Evolutionary conservation across 2,329 filamentous ascomycete genomes (phyloP).

Genomic region (Diaporthe helianthi): DNA sequence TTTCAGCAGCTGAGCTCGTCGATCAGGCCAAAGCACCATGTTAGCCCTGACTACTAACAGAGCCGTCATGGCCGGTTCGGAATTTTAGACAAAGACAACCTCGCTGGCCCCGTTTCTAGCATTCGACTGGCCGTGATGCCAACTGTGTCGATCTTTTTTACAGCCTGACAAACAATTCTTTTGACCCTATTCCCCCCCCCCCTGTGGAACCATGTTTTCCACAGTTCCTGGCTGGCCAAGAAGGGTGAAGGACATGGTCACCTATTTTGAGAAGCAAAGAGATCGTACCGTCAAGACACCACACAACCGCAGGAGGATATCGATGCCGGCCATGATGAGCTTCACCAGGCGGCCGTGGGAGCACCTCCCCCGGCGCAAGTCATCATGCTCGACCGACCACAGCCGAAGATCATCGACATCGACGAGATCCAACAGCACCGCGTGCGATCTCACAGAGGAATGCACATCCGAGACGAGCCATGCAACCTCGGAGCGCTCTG

Average conservation of each 20-base stretch:
- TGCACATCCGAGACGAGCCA: not conserved
- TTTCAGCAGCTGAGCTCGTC: not conserved
- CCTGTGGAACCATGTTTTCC: not conserved
- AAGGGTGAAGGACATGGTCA: constrained; percentile 14
- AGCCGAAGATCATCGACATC: not conserved
- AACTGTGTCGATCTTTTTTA: not conserved
- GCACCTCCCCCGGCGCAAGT: constrained; percentile 7
- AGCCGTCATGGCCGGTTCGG: not conserved
- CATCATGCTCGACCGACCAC: not conserved
- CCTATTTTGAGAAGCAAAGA: not conserved
- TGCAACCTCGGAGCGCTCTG: not conserved
- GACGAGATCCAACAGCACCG: not conserved
- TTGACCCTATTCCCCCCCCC: not conserved
- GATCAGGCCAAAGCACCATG: not conserved
- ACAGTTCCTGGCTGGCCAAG: not conserved
- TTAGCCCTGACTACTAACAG: not conserved
- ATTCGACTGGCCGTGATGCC: not conserved
- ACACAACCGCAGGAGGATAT: not conserved
- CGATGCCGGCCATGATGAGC: not conserved
- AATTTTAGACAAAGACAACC: not conserved
- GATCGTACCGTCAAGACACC: not conserved
- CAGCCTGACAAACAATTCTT: not conserved
- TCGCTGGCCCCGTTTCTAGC: not conserved
- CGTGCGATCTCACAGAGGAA: not conserved
- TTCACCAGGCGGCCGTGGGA: constrained; percentile 4